Conservation (phyloP, 2,329 filamentous ascomycete genomes). For the Teratosphaeria epicoccoides region DNA sequence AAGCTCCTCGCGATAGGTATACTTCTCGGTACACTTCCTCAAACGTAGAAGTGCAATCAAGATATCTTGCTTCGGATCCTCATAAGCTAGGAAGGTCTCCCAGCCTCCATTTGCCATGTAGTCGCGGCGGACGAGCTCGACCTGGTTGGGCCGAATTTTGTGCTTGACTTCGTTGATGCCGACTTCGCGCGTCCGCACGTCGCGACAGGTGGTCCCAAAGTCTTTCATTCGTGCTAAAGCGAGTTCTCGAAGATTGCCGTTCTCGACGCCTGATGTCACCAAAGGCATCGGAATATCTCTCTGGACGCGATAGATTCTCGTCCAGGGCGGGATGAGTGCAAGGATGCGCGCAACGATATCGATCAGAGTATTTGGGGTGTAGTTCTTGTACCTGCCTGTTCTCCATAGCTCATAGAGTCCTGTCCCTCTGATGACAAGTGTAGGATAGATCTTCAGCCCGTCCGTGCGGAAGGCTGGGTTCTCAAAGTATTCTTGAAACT, state of each 20-base stretch:
- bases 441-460: constrained; percentile 95
- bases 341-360: constrained; percentile 95
- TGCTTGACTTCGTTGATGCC: constrained; percentile 99
- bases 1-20: constrained; percentile 86
- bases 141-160: constrained; percentile 92
- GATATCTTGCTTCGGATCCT: constrained; percentile 97
- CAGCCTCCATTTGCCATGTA: constrained; percentile 93
- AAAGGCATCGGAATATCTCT: constrained; percentile 99
- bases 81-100: constrained; percentile 97
- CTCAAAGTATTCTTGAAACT: constrained; percentile 96
- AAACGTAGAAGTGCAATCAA: constrained; percentile 81
- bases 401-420: constrained; percentile 96
- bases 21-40: constrained; percentile 79
- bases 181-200: constrained; percentile 91
- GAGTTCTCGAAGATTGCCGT: constrained; percentile 87
- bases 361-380: constrained; percentile 92
- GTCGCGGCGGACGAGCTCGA: constrained; percentile 87
- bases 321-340: constrained; percentile 92
- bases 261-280: constrained; percentile 96
- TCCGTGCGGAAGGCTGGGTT: constrained; percentile 94
- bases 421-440: constrained; percentile 90
- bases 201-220: constrained; percentile 91
- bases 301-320: constrained; percentile 94
- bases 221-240: constrained; percentile 98
- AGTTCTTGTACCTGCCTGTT: constrained; percentile 95